phyloP scores from a whole-genome alignment of 371 early-diverging fungal genomes.

The Mortierella sp. region DNA sequence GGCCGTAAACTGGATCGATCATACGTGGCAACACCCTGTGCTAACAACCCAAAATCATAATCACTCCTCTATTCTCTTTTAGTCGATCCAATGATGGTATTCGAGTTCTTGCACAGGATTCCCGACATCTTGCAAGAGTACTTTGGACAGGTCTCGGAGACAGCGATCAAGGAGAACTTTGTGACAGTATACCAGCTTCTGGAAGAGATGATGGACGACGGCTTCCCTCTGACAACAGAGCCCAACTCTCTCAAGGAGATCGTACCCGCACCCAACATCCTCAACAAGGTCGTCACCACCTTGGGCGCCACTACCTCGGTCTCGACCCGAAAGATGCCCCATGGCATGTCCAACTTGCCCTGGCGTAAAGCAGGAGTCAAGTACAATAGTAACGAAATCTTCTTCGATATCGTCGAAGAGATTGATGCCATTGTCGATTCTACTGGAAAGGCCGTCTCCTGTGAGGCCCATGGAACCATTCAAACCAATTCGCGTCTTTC shows the following conservation, averaged over 20 bases:
- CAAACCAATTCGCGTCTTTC: slow-evolving; percentile 82
- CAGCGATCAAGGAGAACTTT: slow-evolving; percentile 92
- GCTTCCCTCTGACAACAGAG: slow-evolving; percentile 90
- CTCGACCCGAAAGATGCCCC: slow-evolving; percentile 49
- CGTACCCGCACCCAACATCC: slow-evolving; percentile 90
- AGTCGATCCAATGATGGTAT: slow-evolving; percentile 89
- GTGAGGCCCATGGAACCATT: slow-evolving; percentile 87
- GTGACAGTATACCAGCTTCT: slow-evolving; percentile 93
- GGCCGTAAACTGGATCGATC: not conserved
- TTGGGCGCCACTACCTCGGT: slow-evolving; percentile 73
- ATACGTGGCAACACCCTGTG: slow-evolving; percentile 11
- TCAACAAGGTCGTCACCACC: slow-evolving; percentile 87
- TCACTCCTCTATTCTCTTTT: not conserved
- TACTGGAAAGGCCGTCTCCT: slow-evolving; percentile 80
- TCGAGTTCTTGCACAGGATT: slow-evolving; percentile 90
- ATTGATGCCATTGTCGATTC: slow-evolving; percentile 87
- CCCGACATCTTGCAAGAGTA: slow-evolving; percentile 86
- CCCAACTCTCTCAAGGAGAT: slow-evolving; percentile 87
- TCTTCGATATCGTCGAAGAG: slow-evolving; percentile 92
- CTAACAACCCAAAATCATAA: not conserved
- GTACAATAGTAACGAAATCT: slow-evolving; percentile 93
- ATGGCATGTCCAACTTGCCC: slow-evolving; percentile 79
- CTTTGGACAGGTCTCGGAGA: slow-evolving; percentile 84
- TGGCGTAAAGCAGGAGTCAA: slow-evolving; percentile 93
- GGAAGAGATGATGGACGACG: slow-evolving; percentile 95